Evolutionary conservation across 495 filamentous ascomycete species (phyloP).

Genomic region (Copromyces sp.): DNA sequence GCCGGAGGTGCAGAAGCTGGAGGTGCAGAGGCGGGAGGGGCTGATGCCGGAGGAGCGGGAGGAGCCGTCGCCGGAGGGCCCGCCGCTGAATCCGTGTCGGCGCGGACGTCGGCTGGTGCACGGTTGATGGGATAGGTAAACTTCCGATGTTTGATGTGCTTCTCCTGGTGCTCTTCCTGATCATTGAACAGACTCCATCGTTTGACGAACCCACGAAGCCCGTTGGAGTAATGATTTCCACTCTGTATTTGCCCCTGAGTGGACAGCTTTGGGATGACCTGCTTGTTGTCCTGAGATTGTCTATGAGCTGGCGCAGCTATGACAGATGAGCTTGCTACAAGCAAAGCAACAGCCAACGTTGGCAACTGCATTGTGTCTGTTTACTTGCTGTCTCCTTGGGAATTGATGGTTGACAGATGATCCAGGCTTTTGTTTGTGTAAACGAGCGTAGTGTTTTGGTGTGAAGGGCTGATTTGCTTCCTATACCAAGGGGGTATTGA

Average conservation of each 20-base stretch:
- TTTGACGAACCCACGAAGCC: neutral
- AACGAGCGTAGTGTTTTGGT: neutral
- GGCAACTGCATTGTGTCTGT: neutral
- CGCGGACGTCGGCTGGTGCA: neutral
- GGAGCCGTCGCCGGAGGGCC: neutral
- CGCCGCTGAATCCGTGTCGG: neutral
- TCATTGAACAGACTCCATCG: neutral
- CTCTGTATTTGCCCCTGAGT: neutral
- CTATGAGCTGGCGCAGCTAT: neutral
- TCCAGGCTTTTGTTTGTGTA: neutral
- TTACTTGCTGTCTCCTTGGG: neutral
- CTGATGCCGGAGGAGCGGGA: neutral
- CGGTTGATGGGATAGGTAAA: neutral
- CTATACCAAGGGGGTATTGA: neutral
- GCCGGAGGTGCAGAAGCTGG: neutral
- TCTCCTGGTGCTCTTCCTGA: neutral
- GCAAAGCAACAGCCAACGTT: neutral
- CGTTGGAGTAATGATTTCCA: neutral
- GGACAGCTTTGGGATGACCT: neutral
- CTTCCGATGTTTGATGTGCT: neutral
- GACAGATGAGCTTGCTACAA: neutral
- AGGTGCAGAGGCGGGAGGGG: accelerated
- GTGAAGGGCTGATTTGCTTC: neutral
- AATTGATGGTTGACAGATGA: neutral
- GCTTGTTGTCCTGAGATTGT: neutral